Conservation (phyloP, 1,284 basidiomycete genomes). For the Trichosporon asahii region DNA sequence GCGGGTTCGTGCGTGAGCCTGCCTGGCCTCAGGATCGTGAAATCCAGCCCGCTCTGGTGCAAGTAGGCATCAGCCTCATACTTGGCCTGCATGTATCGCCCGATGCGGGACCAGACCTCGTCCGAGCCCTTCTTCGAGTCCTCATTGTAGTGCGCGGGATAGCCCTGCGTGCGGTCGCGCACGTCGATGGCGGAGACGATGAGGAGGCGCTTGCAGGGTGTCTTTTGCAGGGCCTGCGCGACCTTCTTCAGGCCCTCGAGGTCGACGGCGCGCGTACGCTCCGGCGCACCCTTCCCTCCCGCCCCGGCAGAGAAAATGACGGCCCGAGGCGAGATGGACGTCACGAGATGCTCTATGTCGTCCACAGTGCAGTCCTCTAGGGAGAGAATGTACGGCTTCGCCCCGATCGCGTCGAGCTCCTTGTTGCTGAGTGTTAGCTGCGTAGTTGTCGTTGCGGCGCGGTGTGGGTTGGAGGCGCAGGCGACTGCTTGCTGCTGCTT, state of each 20-base stretch:
- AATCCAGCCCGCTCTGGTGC: conserved; percentile 60
- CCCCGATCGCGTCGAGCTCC: conserved; percentile 56
- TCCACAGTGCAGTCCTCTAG: conserved; percentile 59
- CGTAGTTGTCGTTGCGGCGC: too few species aligned
- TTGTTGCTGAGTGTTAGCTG: conserved; percentile 31
- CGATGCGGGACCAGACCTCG: conserved; percentile 52
- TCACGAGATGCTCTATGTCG: conserved; percentile 58
- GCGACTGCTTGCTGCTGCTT: too few species aligned
- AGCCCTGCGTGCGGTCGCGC: conserved; percentile 53
- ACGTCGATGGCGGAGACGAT: conserved; percentile 66
- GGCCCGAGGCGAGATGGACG: conserved; percentile 55
- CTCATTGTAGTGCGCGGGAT: conserved; percentile 58
- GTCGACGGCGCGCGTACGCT: conserved; percentile 66
- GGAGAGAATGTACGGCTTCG: conserved; percentile 60
- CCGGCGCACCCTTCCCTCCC: conserved; percentile 63
- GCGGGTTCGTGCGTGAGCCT: conserved; percentile 59
- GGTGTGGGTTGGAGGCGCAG: too few species aligned
- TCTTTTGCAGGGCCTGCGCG: conserved; percentile 66
- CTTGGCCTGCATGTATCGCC: conserved; percentile 60
- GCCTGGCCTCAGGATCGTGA: conserved; percentile 68
- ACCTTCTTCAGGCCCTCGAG: conserved; percentile 68
- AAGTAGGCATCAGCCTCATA: conserved; percentile 69
- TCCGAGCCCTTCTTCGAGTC: conserved; percentile 52
- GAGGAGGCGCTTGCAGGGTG: conserved; percentile 55
- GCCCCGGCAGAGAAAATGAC: conserved; percentile 69